Percentiles rank a stretch among this genome's conserved stretches.
These are phyloP conservation scores for Xanthoparmelia taractica DNA, from an alignment of 495 filamentous ascomycete genomes.

Conservation along the genomic window DNA sequence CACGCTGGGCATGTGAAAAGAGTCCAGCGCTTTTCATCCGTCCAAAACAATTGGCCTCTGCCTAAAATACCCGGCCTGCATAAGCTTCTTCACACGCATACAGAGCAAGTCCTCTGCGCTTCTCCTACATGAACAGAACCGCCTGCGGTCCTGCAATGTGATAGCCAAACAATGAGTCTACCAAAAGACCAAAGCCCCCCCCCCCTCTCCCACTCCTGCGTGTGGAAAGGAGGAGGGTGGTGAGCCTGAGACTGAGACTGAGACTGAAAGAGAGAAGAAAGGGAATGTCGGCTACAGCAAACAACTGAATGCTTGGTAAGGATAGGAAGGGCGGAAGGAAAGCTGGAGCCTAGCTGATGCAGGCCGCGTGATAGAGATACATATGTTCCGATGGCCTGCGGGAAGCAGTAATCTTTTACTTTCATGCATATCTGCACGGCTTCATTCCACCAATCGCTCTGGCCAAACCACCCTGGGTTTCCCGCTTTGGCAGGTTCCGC, in stretches of 20 bases:
- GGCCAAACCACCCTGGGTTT: background rate
- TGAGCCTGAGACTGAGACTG: too few relatives aligned
- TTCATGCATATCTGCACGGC: background rate
- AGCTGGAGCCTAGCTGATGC: background rate
- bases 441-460: background rate
- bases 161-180: background rate
- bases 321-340: background rate
- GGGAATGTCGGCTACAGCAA: background rate
- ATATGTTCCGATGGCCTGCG: conserved; percentile 2
- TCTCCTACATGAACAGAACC: background rate
- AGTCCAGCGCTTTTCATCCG: too few relatives aligned
- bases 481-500: background rate
- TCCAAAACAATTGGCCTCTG: background rate
- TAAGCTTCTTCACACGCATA: background rate
- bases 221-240: background rate
- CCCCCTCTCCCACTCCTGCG: background rate
- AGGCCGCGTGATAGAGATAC: background rate
- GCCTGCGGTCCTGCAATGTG: background rate
- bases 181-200: background rate
- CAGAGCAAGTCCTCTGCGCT: background rate
- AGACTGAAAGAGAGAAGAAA: background rate
- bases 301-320: background rate
- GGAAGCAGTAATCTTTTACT: background rate
- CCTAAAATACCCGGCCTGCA: background rate
- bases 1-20: too few relatives aligned